Evolutionary conservation across 2,329 filamentous ascomycete species (phyloP), one percentile per base, ranked within the genome.

Genomic region (Phoma sp.): DNA sequence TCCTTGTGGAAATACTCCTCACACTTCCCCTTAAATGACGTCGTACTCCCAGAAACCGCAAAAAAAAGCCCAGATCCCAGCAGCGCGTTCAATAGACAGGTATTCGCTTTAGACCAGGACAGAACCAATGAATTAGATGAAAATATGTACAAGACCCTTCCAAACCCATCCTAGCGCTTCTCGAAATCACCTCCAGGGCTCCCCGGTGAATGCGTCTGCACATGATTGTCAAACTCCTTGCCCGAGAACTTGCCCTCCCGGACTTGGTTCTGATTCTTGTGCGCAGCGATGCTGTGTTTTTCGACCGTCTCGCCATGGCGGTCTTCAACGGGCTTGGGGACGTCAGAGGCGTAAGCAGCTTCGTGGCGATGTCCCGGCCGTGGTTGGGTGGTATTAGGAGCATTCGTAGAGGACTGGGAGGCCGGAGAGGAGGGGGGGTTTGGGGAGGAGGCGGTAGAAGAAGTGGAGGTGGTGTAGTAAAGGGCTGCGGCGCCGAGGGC

Each of bases 141-240:
- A 31, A 10, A 31, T 3, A 31, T 31, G 29, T 31, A 31, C 29
- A 12, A 39, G 24, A 33, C 43, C 36, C 39, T 38, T 22, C 29
- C 17, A 35, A 4, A 31, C 10, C 44, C 29, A 36, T 46, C n/a
- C 45, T 62, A 43, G 53, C 51, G 56, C 58, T 63, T 61, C 52
- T 68, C 65, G 48, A 69, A 69, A 50, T 69, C 66, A 27, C 51
- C 54, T n/a, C 44, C 60, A 22, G 65, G 66, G 24, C 65, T 51
- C 21, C 52, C 52, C 10, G 61, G 57, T 27, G 57, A 51, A 53
- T 65, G 65, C 43, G 55, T 53, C 55, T 55, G 55, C 41, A 60
- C 39, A 56, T 70, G 65, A 55, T 70, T 70, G 35, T 68, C 67
- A 51, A 70, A 70, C 46, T 68, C 58, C 45, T 61, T 51, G 32